Conservation (phyloP, 352 stramenopile genomes). For the Phytopythium boreale region DNA sequence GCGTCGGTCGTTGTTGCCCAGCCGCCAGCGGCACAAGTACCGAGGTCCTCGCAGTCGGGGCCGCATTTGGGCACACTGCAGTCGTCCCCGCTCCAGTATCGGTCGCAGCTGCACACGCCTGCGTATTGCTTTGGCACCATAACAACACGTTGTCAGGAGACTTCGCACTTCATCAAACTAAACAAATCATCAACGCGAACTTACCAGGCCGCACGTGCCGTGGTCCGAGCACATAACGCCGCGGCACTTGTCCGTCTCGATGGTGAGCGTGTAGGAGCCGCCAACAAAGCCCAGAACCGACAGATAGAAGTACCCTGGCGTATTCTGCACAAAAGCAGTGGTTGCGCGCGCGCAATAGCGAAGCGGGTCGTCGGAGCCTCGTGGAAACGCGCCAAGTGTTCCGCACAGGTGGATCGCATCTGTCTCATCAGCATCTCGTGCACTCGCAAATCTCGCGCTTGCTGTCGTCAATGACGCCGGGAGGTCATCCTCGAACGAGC, state of each 20-base stretch:
- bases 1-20: conserved; percentile 1
- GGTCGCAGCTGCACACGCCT: conserved; percentile 68
- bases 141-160: not conserved
- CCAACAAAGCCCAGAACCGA: conserved; percentile 56
- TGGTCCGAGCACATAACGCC: conserved; percentile 57
- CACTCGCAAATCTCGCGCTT: conserved; percentile 51
- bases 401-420: conserved; percentile 75
- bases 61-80: conserved; percentile 73
- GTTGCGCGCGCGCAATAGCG: conserved; percentile 54
- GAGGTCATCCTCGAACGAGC: conserved; percentile 61
- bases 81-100: conserved; percentile 72
- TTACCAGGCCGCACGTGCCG: conserved; percentile 51
- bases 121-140: conserved; percentile 31
- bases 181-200: conserved; percentile 3
- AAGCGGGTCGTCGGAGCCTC: conserved; percentile 51
- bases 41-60: conserved; percentile 64
- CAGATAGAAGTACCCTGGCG: conserved; percentile 67
- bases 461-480: conserved; percentile 49
- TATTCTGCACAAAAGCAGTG: conserved; percentile 45
- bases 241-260: conserved; percentile 69
- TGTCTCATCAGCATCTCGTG: conserved; percentile 25
- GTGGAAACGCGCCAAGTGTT: conserved; percentile 56
- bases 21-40: conserved; percentile 30
- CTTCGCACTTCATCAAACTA: no score
- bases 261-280: conserved; percentile 26